phyloP scores from a whole-genome alignment of 176 grass and related monocot genomes.

The Sorghum bicolor region Sorghum_bicolor_NCBIv3 NC_012872.2:62037501-62038000 shows the following conservation, averaged over 20 bases:
- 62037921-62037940: conserved; percentile 35
- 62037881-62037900: conserved; percentile 30
- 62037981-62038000: conserved; percentile 40
- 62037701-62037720: conserved; percentile 19
- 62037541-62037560: neutral
- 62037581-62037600: neutral
- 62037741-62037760: neutral
- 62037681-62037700: neutral
- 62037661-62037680: neutral
- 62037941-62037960: conserved; percentile 22
- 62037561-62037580: neutral
- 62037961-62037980: conserved; percentile 43
- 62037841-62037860: neutral
- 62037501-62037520: neutral
- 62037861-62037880: conserved; percentile 35
- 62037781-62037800: neutral
- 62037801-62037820: conserved; percentile 30
- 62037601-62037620: neutral
- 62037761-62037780: neutral
- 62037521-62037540: neutral
- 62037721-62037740: conserved; percentile 14
- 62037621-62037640: neutral
- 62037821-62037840: conserved; percentile 9
- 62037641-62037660: too few relatives aligned
- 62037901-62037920: conserved; percentile 25